phyloP scores from a whole-genome alignment of 179 eudicot species.

The Monotropa hypopitys region DNA sequence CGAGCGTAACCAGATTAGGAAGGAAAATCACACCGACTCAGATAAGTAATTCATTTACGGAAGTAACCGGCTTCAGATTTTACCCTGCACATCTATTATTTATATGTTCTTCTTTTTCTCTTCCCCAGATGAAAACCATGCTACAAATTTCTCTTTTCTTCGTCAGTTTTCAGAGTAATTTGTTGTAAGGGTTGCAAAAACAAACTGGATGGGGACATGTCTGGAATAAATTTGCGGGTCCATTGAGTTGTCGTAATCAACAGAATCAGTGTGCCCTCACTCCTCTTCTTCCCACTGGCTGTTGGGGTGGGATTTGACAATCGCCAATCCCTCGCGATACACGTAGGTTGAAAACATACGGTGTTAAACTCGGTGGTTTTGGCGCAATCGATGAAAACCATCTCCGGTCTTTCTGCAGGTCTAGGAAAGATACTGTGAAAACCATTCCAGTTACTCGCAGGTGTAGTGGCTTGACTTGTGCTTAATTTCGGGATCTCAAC shows the following conservation, averaged over 20 bases:
- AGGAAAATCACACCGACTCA: too few relatives aligned
- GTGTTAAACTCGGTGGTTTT: constrained; percentile 50
- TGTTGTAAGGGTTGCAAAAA: constrained; percentile 52
- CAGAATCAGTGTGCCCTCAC: constrained; percentile 71
- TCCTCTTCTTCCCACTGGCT: constrained; percentile 79
- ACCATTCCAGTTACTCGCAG: constrained; percentile 12
- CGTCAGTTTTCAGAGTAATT: constrained; percentile 64
- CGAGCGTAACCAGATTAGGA: too few relatives aligned
- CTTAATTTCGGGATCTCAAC: background rate
- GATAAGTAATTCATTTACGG: too few relatives aligned
- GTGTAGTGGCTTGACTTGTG: constrained; percentile 14
- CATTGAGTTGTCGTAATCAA: constrained; percentile 67
- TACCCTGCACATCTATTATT: too few relatives aligned
- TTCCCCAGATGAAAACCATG: background rate
- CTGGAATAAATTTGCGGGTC: constrained; percentile 92
- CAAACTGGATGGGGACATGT: constrained; percentile 97
- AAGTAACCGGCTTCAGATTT: too few relatives aligned
- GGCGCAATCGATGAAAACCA: constrained; percentile 57
- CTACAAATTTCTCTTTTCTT: constrained; percentile 42
- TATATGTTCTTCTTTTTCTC: background rate
- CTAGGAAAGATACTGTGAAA: constrained; percentile 24
- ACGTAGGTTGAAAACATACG: constrained; percentile 57
- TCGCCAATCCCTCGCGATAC: constrained; percentile 72
- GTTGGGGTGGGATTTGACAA: constrained; percentile 99
- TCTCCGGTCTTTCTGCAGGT: constrained; percentile 42